Base-by-base conservation (phyloP, 2,329 filamentous ascomycete genomes). In the Mariannaea sp. region DNA sequence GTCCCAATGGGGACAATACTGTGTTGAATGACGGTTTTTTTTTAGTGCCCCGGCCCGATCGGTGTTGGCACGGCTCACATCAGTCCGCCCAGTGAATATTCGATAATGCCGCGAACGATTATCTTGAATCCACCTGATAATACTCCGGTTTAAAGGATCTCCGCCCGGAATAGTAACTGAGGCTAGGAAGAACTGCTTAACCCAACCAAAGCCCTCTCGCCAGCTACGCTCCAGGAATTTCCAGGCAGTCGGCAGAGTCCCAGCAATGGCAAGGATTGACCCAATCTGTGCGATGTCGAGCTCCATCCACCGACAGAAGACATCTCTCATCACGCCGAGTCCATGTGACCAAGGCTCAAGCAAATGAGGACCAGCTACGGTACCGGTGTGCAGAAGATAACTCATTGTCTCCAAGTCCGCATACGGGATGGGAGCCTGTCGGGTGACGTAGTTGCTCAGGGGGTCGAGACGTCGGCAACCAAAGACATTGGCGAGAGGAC, bases 201-300 rank as follows among this genome's bases (percentile, higher is more conserved):
- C 60, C 65, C 72, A 78, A 50, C 67, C 58, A 45, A 74, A 77
- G 2, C 68, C 62, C 48, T 77, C 73, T 4, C 58, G 56, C 69
- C 71, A 76, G 16, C 71, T 54, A 2, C 63, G 55, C 33, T 69
- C 67, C 3, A 77, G 27, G 10, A 76, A 66, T 5, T 70, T 67
- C 71, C 73, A 75, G 1, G 67, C 73, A 3, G 73, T 69, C 1
- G 76, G 74, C 0, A 73, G 61, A 0, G 74, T 71, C 24, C 76
- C 73, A 22, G 73, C 71, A 45, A 79, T 74, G 29, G 77, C 75
- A 30, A 78, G 69, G 8, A 77, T 60, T 4, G 76, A 76, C 0
- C 76, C 77, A 19, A 78, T 65, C 33, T 74, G 75, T 1, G 75
- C 76, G 43, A 79, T 69, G 44, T 79, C 76, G 7, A 79, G 67